phyloP scores from a whole-genome alignment of 371 early-diverging fungal genomes.

The Circinella umbellata region DNA sequence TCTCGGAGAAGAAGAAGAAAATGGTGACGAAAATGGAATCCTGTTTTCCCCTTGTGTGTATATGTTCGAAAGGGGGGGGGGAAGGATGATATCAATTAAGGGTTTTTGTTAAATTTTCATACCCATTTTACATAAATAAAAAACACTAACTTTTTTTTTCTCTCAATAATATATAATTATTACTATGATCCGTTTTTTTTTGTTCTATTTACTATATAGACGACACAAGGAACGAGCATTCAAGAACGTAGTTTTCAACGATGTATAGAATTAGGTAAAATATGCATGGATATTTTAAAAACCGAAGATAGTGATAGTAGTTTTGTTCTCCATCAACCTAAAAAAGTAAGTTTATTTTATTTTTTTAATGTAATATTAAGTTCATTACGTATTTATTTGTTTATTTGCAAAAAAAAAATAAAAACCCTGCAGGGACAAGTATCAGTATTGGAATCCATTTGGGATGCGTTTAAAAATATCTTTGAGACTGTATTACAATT shows the following conservation, averaged over 20 bases:
- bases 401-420: no score
- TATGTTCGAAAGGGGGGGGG: no score
- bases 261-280: slow-evolving; percentile 23
- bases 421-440: slow-evolving; percentile 24
- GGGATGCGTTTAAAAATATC: slow-evolving; percentile 17
- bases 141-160: background rate
- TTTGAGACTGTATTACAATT: slow-evolving; percentile 26
- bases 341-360: slow-evolving; percentile 27
- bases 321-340: slow-evolving; percentile 36
- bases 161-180: background rate
- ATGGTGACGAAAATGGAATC: no score
- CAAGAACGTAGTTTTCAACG: slow-evolving; percentile 12
- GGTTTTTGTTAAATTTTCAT: no score
- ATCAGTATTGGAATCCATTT: slow-evolving; percentile 22
- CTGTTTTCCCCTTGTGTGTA: no score
- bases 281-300: slow-evolving; percentile 30
- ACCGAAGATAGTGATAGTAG: slow-evolving; percentile 46
- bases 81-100: no score
- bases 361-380: background rate
- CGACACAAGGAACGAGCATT: background rate
- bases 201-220: background rate
- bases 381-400: no score
- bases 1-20: background rate
- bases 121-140: no score
- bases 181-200: background rate